These are phyloP conservation scores for Cladophialophora exuberans DNA, from an alignment of 2,329 filamentous ascomycete species.

Conservation along the genomic window DNA sequence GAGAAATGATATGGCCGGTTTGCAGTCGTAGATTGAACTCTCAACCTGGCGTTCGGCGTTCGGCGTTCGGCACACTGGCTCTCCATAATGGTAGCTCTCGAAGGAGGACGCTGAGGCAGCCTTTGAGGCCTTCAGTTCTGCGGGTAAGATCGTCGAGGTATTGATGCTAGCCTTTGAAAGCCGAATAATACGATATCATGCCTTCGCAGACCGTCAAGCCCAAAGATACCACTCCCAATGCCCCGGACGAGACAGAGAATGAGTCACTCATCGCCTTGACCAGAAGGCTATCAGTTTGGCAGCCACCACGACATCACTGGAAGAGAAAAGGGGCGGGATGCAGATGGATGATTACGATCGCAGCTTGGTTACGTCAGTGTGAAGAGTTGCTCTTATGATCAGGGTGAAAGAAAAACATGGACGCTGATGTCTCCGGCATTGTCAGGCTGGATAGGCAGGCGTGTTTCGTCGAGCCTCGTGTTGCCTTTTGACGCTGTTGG, in stretches of 20 bases:
- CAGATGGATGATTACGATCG: too few relatives aligned
- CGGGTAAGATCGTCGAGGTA: slow-evolving; percentile 4
- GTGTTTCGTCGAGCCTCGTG: too few relatives aligned
- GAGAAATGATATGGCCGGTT: neutral
- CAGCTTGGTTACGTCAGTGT: too few relatives aligned
- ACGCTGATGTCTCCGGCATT: too few relatives aligned
- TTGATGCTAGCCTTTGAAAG: slow-evolving; percentile 6
- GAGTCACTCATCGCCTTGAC: slow-evolving; percentile 2
- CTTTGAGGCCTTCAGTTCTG: neutral
- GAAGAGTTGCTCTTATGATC: too few relatives aligned
- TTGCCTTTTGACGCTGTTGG: too few relatives aligned
- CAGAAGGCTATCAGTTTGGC: too few relatives aligned
- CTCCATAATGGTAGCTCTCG: slow-evolving; percentile 4
- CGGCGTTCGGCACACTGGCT: neutral
- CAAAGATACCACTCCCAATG: slow-evolving; percentile 8
- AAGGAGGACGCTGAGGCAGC: neutral
- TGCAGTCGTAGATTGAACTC: neutral
- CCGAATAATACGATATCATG: slow-evolving; percentile 4
- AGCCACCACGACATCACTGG: too few relatives aligned
- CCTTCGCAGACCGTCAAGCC: slow-evolving; percentile 12
- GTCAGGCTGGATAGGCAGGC: too few relatives aligned
- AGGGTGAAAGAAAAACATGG: too few relatives aligned
- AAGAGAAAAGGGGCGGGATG: too few relatives aligned
- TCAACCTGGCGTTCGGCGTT: slow-evolving; percentile 3
- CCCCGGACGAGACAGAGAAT: slow-evolving; percentile 8